Base-by-base conservation (phyloP, 2,329 filamentous ascomycete genomes). In the Exophiala xenobiotica region DNA sequence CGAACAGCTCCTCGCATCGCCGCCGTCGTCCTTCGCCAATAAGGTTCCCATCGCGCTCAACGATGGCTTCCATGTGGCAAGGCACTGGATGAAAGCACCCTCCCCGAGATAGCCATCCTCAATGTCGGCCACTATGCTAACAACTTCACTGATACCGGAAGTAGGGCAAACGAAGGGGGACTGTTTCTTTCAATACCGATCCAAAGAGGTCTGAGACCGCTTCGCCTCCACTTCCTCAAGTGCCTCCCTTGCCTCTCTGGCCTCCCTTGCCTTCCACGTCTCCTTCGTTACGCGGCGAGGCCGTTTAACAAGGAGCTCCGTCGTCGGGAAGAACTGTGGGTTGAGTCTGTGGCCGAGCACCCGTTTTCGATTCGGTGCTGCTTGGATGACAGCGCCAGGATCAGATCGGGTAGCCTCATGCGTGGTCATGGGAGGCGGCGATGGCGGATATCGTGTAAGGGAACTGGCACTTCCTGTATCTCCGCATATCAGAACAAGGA, bases 291-390 rank as follows among this genome's bases (percentile, higher is more conserved):
- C 22, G 26, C 40, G 41, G 48, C 41, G 29, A 46, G 26, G 35
- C 48, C 41, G 33, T 51, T 51, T 51, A 7, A n/a, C 19, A 19
- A 46, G 48, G 18, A 46, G 41, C 41, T 27, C 24, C 29, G 3
- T 31, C 29, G 41, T 49, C 46, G 24, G 24, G 22, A 24, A 41
- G 27, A 51, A 40, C 29, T n/a, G 29, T 31, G 41, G 48, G 26
- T 40, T 46, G 20, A 12, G 26, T 46, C 24, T 14, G 18, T 51
- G 48, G 18, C 48, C 48, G 18, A 46, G 41, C 18, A n/a, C n/a
- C 39, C 48, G 48, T 51, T 51, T 51, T 40, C 41, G 42, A 46
- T 26, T 46, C 24, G 19, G 40, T 46, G 41, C 26, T 38, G 20
- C 42, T 51, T 39, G 41, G 33, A 19, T 23, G 31, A 14, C 22